phyloP scores from a whole-genome alignment of 169 alveolate species.

The Babesia divergens region DNA sequence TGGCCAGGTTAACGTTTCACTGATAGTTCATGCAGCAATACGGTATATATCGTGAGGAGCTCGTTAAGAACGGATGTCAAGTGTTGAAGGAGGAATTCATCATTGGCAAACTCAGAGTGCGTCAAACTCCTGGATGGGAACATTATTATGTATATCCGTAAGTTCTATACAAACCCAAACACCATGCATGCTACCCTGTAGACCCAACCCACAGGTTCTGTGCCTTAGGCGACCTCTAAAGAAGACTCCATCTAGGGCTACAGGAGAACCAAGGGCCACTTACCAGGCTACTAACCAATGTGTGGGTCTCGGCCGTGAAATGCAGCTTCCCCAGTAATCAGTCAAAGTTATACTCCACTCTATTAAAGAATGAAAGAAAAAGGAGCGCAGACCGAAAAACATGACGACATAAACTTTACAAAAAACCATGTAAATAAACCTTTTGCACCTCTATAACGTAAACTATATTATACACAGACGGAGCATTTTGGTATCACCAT shows the following conservation, averaged over 20 bases:
- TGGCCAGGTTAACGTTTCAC: neutral
- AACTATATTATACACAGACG: too few relatives aligned
- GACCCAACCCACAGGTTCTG: constrained; percentile 52
- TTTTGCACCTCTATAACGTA: too few relatives aligned
- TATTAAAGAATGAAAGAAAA: too few relatives aligned
- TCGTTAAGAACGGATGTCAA: neutral
- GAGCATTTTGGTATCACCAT: too few relatives aligned
- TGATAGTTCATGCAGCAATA: constrained; percentile 14
- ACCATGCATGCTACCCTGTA: neutral
- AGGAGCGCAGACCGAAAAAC: too few relatives aligned
- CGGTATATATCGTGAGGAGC: constrained; percentile 15
- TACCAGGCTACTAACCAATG: too few relatives aligned
- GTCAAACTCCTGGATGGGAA: constrained; percentile 50
- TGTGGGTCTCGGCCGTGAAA: too few relatives aligned
- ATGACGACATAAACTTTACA: too few relatives aligned
- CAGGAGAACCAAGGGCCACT: too few relatives aligned
- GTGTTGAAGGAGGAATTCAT: constrained; percentile 17
- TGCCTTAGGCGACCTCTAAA: constrained; percentile 30
- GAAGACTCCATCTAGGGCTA: neutral
- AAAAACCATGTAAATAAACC: too few relatives aligned
- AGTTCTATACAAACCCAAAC: neutral
- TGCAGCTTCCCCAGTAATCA: too few relatives aligned
- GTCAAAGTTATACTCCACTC: too few relatives aligned
- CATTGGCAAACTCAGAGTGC: neutral
- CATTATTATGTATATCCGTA: constrained; percentile 50